A percentile compares a stretch with the other conserved stretches of the same genome.
phyloP scores from a whole-genome alignment of 2,329 filamentous ascomycete species.

The Botryosphaeria dothidea region DNA sequence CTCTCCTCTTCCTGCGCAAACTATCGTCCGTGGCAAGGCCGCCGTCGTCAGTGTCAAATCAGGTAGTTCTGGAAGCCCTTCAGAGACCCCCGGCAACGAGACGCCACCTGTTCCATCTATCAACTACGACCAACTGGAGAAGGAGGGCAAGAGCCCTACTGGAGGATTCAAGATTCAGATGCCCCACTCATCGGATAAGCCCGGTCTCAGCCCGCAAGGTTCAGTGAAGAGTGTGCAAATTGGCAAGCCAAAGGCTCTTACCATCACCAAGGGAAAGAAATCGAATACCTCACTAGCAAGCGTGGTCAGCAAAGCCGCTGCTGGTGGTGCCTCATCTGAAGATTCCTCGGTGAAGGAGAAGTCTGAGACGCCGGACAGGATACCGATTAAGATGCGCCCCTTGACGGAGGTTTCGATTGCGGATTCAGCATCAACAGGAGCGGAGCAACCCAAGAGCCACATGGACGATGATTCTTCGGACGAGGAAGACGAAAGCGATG shows the following conservation, averaged over 20 bases:
- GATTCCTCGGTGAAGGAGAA: background rate
- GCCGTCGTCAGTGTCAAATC: slow-evolving; percentile 92
- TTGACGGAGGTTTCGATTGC: slow-evolving; percentile 16
- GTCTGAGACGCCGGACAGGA: slow-evolving; percentile 8
- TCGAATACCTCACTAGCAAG: slow-evolving; percentile 14
- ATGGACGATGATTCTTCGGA: slow-evolving; percentile 17
- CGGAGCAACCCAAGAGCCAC: slow-evolving; percentile 8
- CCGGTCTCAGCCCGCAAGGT: slow-evolving; percentile 33
- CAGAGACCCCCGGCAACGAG: slow-evolving; percentile 46
- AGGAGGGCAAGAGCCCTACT: slow-evolving; percentile 23
- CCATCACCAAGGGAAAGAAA: slow-evolving; percentile 32
- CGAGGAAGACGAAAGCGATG: background rate
- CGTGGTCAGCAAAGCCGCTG: background rate
- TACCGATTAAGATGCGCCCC: slow-evolving; percentile 19
- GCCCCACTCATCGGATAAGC: slow-evolving; percentile 33
- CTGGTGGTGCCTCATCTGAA: background rate
- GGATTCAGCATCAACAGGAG: slow-evolving; percentile 3
- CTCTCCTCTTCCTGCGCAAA: slow-evolving; percentile 76
- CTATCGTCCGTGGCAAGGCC: slow-evolving; percentile 82
- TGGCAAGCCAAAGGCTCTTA: slow-evolving; percentile 48
- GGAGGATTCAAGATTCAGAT: slow-evolving; percentile 42
- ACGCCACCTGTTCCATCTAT: slow-evolving; percentile 74
- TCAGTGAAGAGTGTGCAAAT: slow-evolving; percentile 40
- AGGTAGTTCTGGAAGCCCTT: slow-evolving; percentile 54
- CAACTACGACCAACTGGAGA: slow-evolving; percentile 53